phyloP scores from a whole-genome alignment of 2,329 filamentous ascomycete genomes.

The Aspergillus udagawae region DNA sequence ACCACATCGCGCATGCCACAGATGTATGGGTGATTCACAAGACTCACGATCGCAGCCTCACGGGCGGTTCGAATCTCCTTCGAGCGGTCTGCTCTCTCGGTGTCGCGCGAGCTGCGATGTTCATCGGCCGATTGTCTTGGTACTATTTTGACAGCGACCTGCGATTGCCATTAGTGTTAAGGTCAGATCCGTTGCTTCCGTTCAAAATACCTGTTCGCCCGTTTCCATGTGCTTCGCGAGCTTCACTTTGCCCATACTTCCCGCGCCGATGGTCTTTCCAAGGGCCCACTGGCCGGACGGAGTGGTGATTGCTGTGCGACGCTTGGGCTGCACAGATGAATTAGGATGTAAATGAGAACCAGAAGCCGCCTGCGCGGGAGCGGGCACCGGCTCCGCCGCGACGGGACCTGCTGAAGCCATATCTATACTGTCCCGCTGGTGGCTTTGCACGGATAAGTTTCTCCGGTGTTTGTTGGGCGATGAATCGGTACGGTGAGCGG shows the following conservation, averaged over 20 bases:
- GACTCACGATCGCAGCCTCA: conserved; percentile 92
- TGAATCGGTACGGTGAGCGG: conserved; percentile 52
- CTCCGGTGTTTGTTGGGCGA: conserved; percentile 43
- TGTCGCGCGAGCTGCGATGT: conserved; percentile 65
- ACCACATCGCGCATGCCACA: conserved; percentile 94
- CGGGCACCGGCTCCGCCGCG: conserved; percentile 51
- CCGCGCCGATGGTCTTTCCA: conserved; percentile 93
- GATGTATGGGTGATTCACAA: conserved; percentile 92
- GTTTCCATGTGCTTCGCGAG: conserved; percentile 85
- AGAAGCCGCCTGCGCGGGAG: conserved; percentile 47
- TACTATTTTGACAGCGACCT: conserved; percentile 97
- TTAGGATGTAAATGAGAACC: conserved; percentile 27
- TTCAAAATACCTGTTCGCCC: conserved; percentile 72
- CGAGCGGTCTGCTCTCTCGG: conserved; percentile 88
- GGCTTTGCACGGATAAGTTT: conserved; percentile 38
- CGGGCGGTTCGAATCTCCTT: conserved; percentile 93
- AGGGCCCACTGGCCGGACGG: conserved; percentile 90
- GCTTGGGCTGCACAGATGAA: conserved; percentile 41
- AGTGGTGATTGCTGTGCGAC: conserved; percentile 80
- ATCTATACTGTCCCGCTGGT: conserved; percentile 42
- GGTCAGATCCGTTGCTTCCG: not conserved
- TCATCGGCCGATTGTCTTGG: conserved; percentile 87
- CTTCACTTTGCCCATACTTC: conserved; percentile 99
- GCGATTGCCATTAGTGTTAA: conserved; percentile 6
- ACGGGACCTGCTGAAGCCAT: conserved; percentile 47